Conservation (phyloP, 805 yeast species). For the Torulaspora franciscae region DNA sequence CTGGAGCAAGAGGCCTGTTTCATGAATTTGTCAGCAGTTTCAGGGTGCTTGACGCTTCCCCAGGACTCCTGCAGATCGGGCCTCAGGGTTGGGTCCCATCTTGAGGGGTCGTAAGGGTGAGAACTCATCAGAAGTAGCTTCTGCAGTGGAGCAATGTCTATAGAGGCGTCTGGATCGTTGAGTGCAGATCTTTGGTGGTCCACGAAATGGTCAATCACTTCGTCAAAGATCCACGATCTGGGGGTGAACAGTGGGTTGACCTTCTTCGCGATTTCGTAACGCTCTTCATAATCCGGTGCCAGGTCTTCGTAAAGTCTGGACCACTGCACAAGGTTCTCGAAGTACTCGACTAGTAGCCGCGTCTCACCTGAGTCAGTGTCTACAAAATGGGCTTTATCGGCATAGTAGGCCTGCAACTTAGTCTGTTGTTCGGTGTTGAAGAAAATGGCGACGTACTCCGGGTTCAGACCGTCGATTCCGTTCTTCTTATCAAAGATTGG, state of each 20-base stretch:
- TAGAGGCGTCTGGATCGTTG: conserved; percentile 15
- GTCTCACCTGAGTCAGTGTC: conserved; percentile 37
- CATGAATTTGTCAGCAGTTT: conserved; percentile 8
- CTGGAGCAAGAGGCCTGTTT: conserved; percentile 15
- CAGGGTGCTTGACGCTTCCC: conserved; percentile 29
- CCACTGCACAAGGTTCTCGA: conserved; percentile 47
- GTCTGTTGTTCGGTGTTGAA: conserved; percentile 17
- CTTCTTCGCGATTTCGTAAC: conserved; percentile 41
- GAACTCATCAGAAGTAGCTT: conserved; percentile 68
- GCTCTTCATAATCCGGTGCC: conserved; percentile 32
- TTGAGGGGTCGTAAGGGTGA: conserved; percentile 61
- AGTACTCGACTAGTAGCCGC: conserved; percentile 38
- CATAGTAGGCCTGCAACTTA: conserved; percentile 25
- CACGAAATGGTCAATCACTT: conserved; percentile 58
- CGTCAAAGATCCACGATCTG: conserved; percentile 79
- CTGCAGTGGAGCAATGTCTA: conserved; percentile 42
- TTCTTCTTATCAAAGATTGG: conserved; percentile 33
- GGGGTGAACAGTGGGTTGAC: conserved; percentile 80
- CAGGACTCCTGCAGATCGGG: conserved; percentile 56
- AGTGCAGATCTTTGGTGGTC: conserved; percentile 49
- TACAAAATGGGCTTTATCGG: conserved; percentile 21
- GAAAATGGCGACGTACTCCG: conserved; percentile 18
- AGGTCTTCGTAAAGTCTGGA: conserved; percentile 45
- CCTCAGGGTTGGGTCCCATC: conserved; percentile 55
- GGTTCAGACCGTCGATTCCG: conserved; percentile 25